Percentiles rank a stretch among this genome's conserved stretches.
These are phyloP conservation scores for Moelleriella libera DNA, from an alignment of 2,329 filamentous ascomycete genomes.

Conservation along the genomic window DNA sequence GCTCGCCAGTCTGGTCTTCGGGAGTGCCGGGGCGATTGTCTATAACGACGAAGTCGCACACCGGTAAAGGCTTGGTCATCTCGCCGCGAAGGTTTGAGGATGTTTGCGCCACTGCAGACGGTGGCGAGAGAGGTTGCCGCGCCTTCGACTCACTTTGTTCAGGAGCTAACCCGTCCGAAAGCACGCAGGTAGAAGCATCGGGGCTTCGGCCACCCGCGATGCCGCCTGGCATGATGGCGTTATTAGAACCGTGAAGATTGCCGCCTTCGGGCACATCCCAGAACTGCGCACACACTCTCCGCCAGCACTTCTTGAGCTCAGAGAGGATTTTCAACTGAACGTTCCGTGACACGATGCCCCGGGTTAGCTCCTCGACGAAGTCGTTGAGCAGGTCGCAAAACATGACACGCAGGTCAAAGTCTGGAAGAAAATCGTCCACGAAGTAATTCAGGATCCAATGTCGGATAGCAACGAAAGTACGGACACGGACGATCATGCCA, in stretches of 20 bases:
- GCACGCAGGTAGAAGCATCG: constrained; percentile 12
- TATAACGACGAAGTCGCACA: constrained; percentile 29
- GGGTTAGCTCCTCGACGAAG: constrained; percentile 40
- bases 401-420: constrained; percentile 56
- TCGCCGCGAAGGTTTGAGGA: constrained; percentile 27
- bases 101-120: neutral
- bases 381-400: constrained; percentile 76
- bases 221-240: constrained; percentile 65
- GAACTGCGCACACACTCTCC: constrained; percentile 74
- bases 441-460: constrained; percentile 99
- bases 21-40: constrained; percentile 33
- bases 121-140: constrained; percentile 10
- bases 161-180: constrained; percentile 33
- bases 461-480: constrained; percentile 85
- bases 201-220: constrained; percentile 30
- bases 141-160: constrained; percentile 30
- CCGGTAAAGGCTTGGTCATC: constrained; percentile 28
- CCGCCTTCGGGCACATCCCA: constrained; percentile 68
- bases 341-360: constrained; percentile 28
- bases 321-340: constrained; percentile 70
- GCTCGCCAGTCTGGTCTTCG: constrained; percentile 17
- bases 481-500: constrained; percentile 86
- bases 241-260: constrained; percentile 44
- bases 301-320: constrained; percentile 96
- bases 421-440: constrained; percentile 76